Evolutionary conservation across 768 basidiomycete genomes (phyloP).

Genomic region (Kwoniella sp.): DNA sequence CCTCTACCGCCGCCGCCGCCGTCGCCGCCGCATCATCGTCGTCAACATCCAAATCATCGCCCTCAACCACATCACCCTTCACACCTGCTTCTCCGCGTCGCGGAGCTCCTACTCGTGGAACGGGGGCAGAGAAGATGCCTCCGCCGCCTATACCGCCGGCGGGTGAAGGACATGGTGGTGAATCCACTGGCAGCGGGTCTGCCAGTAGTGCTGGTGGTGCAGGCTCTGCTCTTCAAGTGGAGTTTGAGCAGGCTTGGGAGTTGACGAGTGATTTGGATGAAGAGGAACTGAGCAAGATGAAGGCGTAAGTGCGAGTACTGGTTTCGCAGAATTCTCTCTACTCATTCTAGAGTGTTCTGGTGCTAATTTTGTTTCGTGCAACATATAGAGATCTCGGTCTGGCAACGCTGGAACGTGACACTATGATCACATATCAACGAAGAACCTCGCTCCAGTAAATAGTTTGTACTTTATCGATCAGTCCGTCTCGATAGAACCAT

Average conservation of each 20-base stretch:
- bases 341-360: not conserved
- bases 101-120: not conserved
- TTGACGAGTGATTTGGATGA: constrained; percentile 49
- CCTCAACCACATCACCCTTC: constrained; percentile 53
- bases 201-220: constrained; percentile 25
- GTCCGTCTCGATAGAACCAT: no score
- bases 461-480: no score
- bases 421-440: no score
- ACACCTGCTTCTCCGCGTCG: constrained; percentile 55
- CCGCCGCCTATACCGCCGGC: constrained; percentile 19
- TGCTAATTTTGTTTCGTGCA: not conserved
- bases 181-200: not conserved
- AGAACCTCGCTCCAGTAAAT: no score
- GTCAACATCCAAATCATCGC: constrained; percentile 22
- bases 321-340: not conserved
- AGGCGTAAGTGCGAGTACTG: constrained; percentile 48
- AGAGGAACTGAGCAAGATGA: constrained; percentile 49
- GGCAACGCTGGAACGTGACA: not conserved
- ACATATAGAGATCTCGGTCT: not conserved
- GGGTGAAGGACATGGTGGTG: not conserved
- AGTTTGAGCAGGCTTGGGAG: constrained; percentile 59
- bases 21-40: constrained; percentile 5
- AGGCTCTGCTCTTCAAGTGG: constrained; percentile 53
- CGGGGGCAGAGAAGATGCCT: constrained; percentile 13
- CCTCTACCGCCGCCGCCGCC: not conserved